phyloP scores from a whole-genome alignment of 257 asterid genomes.

The Fraxinus quadrangulata region DNA sequence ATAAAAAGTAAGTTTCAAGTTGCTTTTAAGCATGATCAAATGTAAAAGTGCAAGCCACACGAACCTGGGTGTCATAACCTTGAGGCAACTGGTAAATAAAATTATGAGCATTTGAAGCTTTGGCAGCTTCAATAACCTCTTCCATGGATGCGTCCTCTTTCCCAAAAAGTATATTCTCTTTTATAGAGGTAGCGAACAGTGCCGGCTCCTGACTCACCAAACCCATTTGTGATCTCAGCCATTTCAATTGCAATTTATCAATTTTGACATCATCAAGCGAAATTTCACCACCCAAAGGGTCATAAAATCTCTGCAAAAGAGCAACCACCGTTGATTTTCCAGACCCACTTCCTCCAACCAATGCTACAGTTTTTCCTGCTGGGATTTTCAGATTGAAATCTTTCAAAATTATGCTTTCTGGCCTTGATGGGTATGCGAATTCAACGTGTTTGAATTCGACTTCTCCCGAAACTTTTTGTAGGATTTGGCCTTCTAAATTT shows the following conservation, averaged over 20 bases:
- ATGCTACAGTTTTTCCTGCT: slow-evolving; percentile 75
- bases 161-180: slow-evolving; percentile 86
- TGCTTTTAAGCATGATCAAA: background rate
- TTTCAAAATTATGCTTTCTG: slow-evolving; percentile 62
- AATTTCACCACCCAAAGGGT: slow-evolving; percentile 76
- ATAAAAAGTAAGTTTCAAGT: no score
- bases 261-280: slow-evolving; percentile 71
- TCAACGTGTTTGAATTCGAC: slow-evolving; percentile 64
- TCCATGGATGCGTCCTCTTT: slow-evolving; percentile 80
- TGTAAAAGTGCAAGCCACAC: slow-evolving; percentile 8
- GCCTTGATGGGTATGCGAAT: slow-evolving; percentile 81
- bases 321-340: slow-evolving; percentile 91
- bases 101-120: slow-evolving; percentile 91
- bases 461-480: slow-evolving; percentile 59
- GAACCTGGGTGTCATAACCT: slow-evolving; percentile 89
- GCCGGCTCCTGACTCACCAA: slow-evolving; percentile 97
- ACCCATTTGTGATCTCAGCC: slow-evolving; percentile 97
- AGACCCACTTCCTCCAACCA: slow-evolving; percentile 94
- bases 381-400: slow-evolving; percentile 66
- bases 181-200: slow-evolving; percentile 81
- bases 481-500: slow-evolving; percentile 58
- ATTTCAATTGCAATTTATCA: slow-evolving; percentile 76
- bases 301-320: slow-evolving; percentile 80
- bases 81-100: slow-evolving; percentile 82
- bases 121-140: slow-evolving; percentile 79